Evolutionary conservation across 2,329 filamentous ascomycete genomes (phyloP).

Genomic region (Diaporthe nobilis): DNA sequence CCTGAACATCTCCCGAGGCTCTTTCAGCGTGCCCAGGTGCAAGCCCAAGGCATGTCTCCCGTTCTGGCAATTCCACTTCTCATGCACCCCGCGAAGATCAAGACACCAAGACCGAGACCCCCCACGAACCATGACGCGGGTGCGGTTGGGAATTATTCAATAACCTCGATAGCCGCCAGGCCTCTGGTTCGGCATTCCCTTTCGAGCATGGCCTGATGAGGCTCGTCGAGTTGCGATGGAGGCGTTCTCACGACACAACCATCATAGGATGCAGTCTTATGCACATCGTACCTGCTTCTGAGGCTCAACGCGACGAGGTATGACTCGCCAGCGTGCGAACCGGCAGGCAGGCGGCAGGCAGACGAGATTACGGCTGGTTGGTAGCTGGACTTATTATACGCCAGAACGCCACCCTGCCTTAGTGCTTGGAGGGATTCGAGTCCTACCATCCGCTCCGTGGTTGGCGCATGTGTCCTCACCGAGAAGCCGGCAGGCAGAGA

Average conservation of each 20-base stretch:
- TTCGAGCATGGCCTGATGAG: slow-evolving; percentile 13
- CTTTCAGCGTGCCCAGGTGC: not conserved
- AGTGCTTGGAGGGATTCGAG: slow-evolving; percentile 19
- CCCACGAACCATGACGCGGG: slow-evolving; percentile 35
- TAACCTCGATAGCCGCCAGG: slow-evolving; percentile 24
- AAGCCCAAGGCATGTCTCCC: not conserved
- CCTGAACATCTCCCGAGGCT: not conserved
- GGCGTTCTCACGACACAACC: slow-evolving; percentile 7
- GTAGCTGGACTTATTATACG: not conserved
- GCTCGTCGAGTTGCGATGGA: slow-evolving; percentile 11
- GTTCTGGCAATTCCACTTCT: slow-evolving; percentile 19
- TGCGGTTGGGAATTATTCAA: not conserved
- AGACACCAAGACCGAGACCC: not conserved
- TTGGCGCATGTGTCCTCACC: slow-evolving; percentile 1
- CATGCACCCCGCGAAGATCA: slow-evolving; percentile 34
- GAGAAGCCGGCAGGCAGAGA: slow-evolving; percentile 33
- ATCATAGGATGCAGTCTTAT: slow-evolving; percentile 23
- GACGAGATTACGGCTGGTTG: slow-evolving; percentile 3
- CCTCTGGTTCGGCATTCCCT: not conserved
- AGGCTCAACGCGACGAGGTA: slow-evolving; percentile 14
- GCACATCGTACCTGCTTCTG: slow-evolving; percentile 30
- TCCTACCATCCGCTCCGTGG: not conserved
- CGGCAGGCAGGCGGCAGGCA: slow-evolving; percentile 16
- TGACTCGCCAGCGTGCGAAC: slow-evolving; percentile 32
- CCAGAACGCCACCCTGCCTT: slow-evolving; percentile 27